These are phyloP conservation scores for Suhomyces ambrosiae DNA, from an alignment of 1,139 yeast genomes.

Conservation along the genomic window DNA sequence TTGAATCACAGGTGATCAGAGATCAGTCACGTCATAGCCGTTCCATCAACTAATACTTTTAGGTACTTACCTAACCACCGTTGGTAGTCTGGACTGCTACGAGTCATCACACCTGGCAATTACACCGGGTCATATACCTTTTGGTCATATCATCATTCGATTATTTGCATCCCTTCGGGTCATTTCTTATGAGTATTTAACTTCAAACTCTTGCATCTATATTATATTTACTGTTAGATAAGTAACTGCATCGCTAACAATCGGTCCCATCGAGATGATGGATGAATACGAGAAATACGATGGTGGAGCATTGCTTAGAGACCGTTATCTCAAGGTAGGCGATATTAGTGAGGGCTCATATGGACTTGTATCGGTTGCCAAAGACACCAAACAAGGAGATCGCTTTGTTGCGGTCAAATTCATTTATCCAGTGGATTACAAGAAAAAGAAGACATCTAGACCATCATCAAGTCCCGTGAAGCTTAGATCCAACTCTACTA, in stretches of 20 bases:
- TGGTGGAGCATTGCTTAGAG: conserved; percentile 62
- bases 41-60: background rate
- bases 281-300: conserved; percentile 56
- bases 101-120: conserved; percentile 1
- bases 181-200: background rate
- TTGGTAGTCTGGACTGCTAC: conserved; percentile 2
- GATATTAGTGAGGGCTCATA: conserved; percentile 92
- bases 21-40: background rate
- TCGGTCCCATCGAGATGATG: conserved; percentile 25
- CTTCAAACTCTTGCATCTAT: background rate
- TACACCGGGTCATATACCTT: background rate
- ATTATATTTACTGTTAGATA: background rate
- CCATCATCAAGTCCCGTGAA: conserved; percentile 45
- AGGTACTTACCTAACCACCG: background rate
- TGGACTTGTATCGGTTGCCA: conserved; percentile 87
- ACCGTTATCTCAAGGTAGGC: conserved; percentile 67
- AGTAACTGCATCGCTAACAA: conserved; percentile 1
- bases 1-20: conserved; percentile 10
- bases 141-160: background rate
- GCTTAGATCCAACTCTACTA: conserved; percentile 21
- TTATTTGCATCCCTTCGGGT: background rate
- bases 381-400: conserved; percentile 55
- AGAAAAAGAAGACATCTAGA: conserved; percentile 28
- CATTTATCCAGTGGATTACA: conserved; percentile 55
- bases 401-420: conserved; percentile 82